Evolutionary conservation across 1,284 basidiomycete species (phyloP), one percentile per base, ranked within the genome.

Genomic region (Mrakiaceae sp.): DNA sequence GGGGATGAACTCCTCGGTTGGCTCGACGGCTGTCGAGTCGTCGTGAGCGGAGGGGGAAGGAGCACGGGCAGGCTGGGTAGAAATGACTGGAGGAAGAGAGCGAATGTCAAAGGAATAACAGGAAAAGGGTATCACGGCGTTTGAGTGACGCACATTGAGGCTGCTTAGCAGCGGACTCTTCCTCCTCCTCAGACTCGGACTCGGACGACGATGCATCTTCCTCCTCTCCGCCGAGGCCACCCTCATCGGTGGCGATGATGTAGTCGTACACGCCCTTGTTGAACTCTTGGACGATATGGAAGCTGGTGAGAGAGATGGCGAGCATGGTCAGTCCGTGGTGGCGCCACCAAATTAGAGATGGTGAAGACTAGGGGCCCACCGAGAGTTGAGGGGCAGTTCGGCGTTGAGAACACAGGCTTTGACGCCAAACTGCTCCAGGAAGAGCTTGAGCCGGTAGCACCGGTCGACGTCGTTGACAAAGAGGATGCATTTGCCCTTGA

Each of bases 211-310:
- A 80, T 16, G 75, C 72, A 58, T 80, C 78, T 51, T 76, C 73
- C 42, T 80, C 79, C 0, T 75, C 75, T 62, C 84, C 84, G 50
- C 80, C 79, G 64, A 87, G 71, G 12, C 78, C 76, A 7, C 78
- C 79, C 76, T 98, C 96, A 74, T 98, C 96, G 3, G 94, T 97
- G 0, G 96, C 96, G 66, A 99, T 96, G 67, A 98, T 94, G 74
- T 98, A 98, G 73, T 98, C 93, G 73, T 98, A 98, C 10, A 95
- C 90, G 6, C 96, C 96, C 71, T 93, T 91, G 78, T 99, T 98
- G 75, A 99, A 99, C 77, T 98, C 95, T 72, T 99, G 93, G 2
- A 99, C 95, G 5, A 90, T 88, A 73, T 98, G 96, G 73, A 95
- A 98, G 75, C 90, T 90, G 66, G 5, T 39, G 48, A 39, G 46